Percentiles rank a stretch among this genome's conserved stretches.
phyloP scores from a whole-genome alignment of 2,329 filamentous ascomycete genomes.

The Diaporthe capsici region DNA sequence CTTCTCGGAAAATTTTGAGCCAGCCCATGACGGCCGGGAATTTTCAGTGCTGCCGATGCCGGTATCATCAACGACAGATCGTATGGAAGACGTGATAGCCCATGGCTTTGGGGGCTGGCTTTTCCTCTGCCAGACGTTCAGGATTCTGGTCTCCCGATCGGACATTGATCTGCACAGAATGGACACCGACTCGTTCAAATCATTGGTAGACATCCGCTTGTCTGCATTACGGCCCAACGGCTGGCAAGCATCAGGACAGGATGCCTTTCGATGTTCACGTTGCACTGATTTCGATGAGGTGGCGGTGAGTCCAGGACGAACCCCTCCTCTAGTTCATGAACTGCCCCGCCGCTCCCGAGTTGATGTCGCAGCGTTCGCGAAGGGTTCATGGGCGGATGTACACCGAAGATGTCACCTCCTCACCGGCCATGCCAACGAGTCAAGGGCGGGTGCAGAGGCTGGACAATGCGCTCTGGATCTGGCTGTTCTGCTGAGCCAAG shows the following conservation, averaged over 20 bases:
- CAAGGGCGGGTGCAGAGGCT: slow-evolving; percentile 33
- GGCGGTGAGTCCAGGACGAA: slow-evolving; percentile 28
- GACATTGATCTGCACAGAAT: neutral
- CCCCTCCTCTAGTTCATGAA: slow-evolving; percentile 3
- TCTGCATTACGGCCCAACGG: slow-evolving; percentile 25
- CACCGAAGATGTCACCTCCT: slow-evolving; percentile 23
- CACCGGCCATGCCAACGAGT: slow-evolving; percentile 15
- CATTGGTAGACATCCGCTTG: neutral
- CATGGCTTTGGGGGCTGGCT: neutral
- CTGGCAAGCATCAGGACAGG: slow-evolving; percentile 7
- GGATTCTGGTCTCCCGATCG: neutral
- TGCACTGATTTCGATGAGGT: neutral
- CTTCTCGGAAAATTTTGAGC: neutral
- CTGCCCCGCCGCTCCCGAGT: slow-evolving; percentile 11
- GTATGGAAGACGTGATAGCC: neutral
- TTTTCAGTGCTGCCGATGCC: slow-evolving; percentile 2
- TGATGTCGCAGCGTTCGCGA: slow-evolving; percentile 20
- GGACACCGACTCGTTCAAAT: slow-evolving; percentile 19
- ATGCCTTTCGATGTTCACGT: neutral
- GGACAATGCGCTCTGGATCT: slow-evolving; percentile 28
- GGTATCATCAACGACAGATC: neutral
- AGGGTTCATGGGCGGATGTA: slow-evolving; percentile 10
- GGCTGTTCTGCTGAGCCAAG: slow-evolving; percentile 20
- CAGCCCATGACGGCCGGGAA: neutral
- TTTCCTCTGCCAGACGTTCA: neutral